A percentile compares a stretch with the other conserved stretches of the same genome.
phyloP scores from a whole-genome alignment of 2,329 filamentous ascomycete species.

The Fusarium veterinarium region DNA sequence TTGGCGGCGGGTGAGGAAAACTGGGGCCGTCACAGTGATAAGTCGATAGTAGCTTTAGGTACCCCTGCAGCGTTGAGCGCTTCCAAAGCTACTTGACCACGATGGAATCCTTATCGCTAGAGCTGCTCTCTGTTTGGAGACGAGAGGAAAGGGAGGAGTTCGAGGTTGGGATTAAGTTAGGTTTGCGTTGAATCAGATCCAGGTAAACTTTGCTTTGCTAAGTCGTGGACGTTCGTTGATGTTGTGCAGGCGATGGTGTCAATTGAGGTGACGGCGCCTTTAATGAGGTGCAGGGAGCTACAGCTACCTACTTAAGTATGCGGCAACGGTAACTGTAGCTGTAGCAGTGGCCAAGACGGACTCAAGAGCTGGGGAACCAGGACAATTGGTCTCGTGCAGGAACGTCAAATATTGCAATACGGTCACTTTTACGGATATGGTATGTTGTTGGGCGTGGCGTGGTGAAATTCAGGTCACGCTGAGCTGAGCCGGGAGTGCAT shows the following conservation, averaged over 20 bases:
- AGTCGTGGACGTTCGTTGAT: not conserved
- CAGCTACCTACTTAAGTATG: constrained; percentile 4
- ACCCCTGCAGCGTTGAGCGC: constrained; percentile 30
- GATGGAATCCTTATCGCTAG: constrained; percentile 9
- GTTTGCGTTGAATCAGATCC: constrained; percentile 14
- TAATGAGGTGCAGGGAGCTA: not conserved
- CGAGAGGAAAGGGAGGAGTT: not conserved
- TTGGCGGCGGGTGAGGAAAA: constrained; percentile 18
- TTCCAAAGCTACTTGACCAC: constrained; percentile 7
- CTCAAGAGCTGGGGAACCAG: constrained; percentile 3
- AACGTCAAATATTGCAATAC: constrained; percentile 19
- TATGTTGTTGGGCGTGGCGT: constrained; percentile 36
- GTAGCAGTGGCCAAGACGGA: not conserved
- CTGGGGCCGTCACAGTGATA: constrained; percentile 21
- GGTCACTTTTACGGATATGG: constrained; percentile 26
- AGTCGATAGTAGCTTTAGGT: constrained; percentile 25
- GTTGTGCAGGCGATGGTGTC: not conserved
- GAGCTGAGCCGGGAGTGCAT: constrained; percentile 29
- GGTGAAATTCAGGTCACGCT: constrained; percentile 35
- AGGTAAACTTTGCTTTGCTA: constrained; percentile 22
- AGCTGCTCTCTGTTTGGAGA: not conserved
- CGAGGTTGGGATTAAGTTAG: constrained; percentile 5
- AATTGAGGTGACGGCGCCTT: not conserved
- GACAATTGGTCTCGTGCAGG: constrained; percentile 22
- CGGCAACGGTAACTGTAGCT: not conserved